Conservation (phyloP, 176 grass and related monocot genomes). For the Themeda triandra region DNA sequence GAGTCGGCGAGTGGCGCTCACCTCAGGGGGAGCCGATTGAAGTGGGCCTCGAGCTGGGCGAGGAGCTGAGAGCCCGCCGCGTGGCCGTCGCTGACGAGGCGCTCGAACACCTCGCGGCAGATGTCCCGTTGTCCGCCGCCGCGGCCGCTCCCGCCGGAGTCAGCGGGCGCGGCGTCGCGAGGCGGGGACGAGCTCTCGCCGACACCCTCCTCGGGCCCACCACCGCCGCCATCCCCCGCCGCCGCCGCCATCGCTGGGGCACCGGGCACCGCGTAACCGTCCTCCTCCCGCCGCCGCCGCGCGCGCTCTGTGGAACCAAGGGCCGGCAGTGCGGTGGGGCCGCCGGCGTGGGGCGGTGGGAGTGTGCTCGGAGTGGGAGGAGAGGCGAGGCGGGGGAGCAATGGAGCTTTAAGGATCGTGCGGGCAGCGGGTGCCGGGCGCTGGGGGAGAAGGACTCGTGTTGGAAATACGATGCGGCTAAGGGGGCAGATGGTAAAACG, state of each 20-base stretch:
- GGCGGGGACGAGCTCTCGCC: constrained; percentile 74
- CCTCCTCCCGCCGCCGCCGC: not conserved
- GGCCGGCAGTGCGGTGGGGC: not conserved
- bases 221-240: constrained; percentile 14
- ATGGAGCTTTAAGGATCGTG: not conserved
- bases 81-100: constrained; percentile 57
- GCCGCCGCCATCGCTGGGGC: not conserved
- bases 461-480: constrained; percentile 10
- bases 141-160: constrained; percentile 1
- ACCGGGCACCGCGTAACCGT: not conserved
- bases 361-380: not conserved
- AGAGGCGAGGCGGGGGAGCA: not conserved
- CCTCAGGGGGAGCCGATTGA: constrained; percentile 52
- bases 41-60: constrained; percentile 50
- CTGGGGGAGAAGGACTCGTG: not conserved
- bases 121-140: constrained; percentile 1
- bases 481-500: constrained; percentile 19
- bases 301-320: not conserved
- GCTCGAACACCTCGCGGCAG: constrained; percentile 51
- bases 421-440: not conserved
- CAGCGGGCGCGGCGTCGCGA: not conserved
- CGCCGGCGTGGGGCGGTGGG: not conserved
- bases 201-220: constrained; percentile 65
- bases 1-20: constrained; percentile 9
- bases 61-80: constrained; percentile 41